Conservation (phyloP, 345 rosid species). For the Angophora floribunda region DNA sequence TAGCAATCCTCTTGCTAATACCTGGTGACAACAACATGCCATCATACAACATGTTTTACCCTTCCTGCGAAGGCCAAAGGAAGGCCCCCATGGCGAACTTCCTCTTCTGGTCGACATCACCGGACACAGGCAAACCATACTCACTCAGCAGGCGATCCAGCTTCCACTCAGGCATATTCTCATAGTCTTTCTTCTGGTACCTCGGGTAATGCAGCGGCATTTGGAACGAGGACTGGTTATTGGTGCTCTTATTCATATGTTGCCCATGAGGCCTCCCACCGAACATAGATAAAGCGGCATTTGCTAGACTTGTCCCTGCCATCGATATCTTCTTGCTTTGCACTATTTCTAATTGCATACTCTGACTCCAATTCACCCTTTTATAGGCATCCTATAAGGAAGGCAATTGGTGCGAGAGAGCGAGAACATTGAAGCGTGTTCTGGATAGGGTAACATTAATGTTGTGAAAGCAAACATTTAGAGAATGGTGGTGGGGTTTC, state of each 20-base stretch:
- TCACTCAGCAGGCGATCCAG: slow-evolving; percentile 35
- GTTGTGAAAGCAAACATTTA: slow-evolving; percentile 1
- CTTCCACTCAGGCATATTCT: slow-evolving; percentile 52
- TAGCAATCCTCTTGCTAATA: neutral
- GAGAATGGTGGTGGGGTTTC: neutral
- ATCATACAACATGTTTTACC: neutral
- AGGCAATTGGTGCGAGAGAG: neutral
- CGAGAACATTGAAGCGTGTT: slow-evolving; percentile 1
- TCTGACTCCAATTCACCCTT: neutral
- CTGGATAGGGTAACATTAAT: slow-evolving; percentile 10
- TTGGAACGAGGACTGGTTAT: slow-evolving; percentile 11
- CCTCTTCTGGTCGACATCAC: slow-evolving; percentile 43
- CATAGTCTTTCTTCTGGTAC: slow-evolving; percentile 36
- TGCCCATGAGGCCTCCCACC: neutral
- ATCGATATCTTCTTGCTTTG: neutral
- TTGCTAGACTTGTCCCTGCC: slow-evolving; percentile 3
- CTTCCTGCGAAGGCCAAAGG: slow-evolving; percentile 35
- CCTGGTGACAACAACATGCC: neutral
- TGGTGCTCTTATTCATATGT: neutral
- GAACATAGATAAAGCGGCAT: neutral
- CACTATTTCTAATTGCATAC: neutral
- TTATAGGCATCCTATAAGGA: neutral
- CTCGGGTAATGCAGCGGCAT: slow-evolving; percentile 62
- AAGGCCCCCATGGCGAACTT: slow-evolving; percentile 58
- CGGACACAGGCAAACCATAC: slow-evolving; percentile 32